Percentiles rank a stretch among this genome's conserved stretches.
Evolutionary conservation across 2,329 filamentous ascomycete genomes (phyloP).

Genomic region (Aspergillus ibericus): DNA sequence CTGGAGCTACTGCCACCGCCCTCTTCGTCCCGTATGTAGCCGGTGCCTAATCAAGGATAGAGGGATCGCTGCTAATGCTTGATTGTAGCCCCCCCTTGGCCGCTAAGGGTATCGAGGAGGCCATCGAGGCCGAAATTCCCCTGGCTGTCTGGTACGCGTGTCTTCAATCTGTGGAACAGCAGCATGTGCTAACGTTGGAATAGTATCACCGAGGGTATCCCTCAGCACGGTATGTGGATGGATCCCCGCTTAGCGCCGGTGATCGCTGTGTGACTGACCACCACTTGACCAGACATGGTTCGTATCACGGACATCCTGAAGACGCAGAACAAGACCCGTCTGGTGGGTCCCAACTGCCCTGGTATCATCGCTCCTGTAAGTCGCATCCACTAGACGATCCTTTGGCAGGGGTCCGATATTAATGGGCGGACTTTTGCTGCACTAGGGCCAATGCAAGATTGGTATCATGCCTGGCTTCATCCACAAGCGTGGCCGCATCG

Average conservation of each 20-base stretch:
- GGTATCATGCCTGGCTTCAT: slow-evolving; percentile 99
- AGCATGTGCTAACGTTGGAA: not conserved
- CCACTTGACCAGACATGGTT: slow-evolving; percentile 75
- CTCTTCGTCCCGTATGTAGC: slow-evolving; percentile 85
- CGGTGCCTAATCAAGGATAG: not conserved
- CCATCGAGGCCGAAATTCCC: slow-evolving; percentile 86
- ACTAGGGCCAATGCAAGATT: slow-evolving; percentile 94
- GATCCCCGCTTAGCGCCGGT: not conserved
- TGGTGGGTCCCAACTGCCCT: slow-evolving; percentile 97
- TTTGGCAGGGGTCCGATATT: not conserved
- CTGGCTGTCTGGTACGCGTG: slow-evolving; percentile 75
- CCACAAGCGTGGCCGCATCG: slow-evolving; percentile 98
- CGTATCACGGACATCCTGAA: slow-evolving; percentile 98
- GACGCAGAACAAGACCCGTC: slow-evolving; percentile 92
- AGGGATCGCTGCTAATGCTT: slow-evolving; percentile 20
- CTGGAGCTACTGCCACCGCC: slow-evolving; percentile 84
- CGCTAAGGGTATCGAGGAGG: slow-evolving; percentile 94
- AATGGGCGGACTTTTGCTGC: slow-evolving; percentile 25
- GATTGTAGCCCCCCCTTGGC: slow-evolving; percentile 76
- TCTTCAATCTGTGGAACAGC: slow-evolving; percentile 18
- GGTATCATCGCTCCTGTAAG: slow-evolving; percentile 82
- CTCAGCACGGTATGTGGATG: slow-evolving; percentile 75
- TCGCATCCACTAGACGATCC: slow-evolving; percentile 9
- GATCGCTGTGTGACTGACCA: slow-evolving; percentile 17
- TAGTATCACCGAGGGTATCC: slow-evolving; percentile 92